Evolutionary conservation across 345 rosid genomes (phyloP).

Genomic region (Camelina hispida): DNA sequence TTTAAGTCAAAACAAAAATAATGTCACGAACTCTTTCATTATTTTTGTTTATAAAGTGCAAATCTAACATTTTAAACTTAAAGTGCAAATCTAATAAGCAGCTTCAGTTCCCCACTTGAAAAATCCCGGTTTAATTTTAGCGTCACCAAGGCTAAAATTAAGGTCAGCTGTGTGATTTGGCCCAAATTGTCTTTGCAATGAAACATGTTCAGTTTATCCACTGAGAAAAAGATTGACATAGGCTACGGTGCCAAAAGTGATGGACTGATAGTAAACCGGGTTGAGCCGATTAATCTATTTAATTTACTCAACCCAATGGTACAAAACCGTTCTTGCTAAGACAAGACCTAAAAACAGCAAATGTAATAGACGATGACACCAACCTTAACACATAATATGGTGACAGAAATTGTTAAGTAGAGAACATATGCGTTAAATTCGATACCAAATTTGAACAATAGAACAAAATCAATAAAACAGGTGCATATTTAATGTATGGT

Average conservation of each 20-base stretch:
- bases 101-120: too few relatives aligned
- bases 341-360: constrained; percentile 8
- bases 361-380: constrained; percentile 37
- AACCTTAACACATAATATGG: constrained; percentile 32
- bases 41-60: too few relatives aligned
- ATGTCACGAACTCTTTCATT: too few relatives aligned
- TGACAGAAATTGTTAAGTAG: constrained; percentile 5
- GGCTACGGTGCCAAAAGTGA: not conserved
- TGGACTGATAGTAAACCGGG: not conserved
- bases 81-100: too few relatives aligned
- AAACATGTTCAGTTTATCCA: too few relatives aligned
- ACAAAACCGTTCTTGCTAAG: not conserved
- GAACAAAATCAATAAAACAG: constrained; percentile 19
- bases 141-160: too few relatives aligned
- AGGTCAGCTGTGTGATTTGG: not conserved
- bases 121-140: too few relatives aligned
- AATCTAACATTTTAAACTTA: too few relatives aligned
- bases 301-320: not conserved
- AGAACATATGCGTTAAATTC: constrained; percentile 27
- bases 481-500: constrained; percentile 23
- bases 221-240: too few relatives aligned
- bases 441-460: constrained; percentile 12
- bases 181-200: too few relatives aligned
- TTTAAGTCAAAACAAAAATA: too few relatives aligned
- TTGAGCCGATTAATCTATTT: not conserved